These are phyloP conservation scores for Diaporthe longicolla DNA, from an alignment of 2,329 filamentous ascomycete species.

Conservation along the genomic window DNA sequence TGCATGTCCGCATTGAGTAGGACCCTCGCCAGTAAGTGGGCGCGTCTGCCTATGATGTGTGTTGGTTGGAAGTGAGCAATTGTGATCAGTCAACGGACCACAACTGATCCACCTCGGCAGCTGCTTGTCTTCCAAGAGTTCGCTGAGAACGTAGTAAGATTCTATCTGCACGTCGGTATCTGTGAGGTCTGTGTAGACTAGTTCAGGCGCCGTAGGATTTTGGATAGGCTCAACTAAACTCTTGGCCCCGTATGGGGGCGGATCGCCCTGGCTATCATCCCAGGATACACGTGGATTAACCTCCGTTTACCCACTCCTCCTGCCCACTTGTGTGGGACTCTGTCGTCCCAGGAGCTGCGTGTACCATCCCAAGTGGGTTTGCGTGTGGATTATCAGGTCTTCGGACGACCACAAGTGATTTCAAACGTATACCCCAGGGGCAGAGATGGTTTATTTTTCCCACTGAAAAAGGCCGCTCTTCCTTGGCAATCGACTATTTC, in stretches of 20 bases:
- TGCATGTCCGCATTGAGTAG: not conserved
- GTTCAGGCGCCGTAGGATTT: not conserved
- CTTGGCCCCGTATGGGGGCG: not conserved
- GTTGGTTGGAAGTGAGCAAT: not conserved
- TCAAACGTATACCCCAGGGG: not conserved
- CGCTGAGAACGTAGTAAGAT: not conserved
- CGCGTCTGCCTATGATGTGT: not conserved
- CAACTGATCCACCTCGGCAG: not conserved
- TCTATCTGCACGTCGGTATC: not conserved
- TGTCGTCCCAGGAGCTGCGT: not conserved
- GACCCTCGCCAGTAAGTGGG: not conserved
- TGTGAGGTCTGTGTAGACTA: too few relatives aligned
- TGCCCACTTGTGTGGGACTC: not conserved
- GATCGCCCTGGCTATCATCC: not conserved
- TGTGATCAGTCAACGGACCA: not conserved
- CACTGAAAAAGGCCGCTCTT: not conserved
- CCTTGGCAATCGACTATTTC: not conserved
- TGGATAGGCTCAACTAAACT: not conserved
- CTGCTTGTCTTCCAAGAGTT: not conserved
- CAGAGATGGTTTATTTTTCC: not conserved
- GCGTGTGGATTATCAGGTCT: not conserved
- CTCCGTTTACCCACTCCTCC: not conserved
- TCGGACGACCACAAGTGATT: not conserved
- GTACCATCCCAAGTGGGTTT: conserved; percentile 11
- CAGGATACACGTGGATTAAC: not conserved